A percentile compares a stretch with the other conserved stretches of the same genome.
These are phyloP conservation scores for Phaeosphaeria sp. DNA, from an alignment of 2,329 filamentous ascomycete genomes.

Conservation along the genomic window DNA sequence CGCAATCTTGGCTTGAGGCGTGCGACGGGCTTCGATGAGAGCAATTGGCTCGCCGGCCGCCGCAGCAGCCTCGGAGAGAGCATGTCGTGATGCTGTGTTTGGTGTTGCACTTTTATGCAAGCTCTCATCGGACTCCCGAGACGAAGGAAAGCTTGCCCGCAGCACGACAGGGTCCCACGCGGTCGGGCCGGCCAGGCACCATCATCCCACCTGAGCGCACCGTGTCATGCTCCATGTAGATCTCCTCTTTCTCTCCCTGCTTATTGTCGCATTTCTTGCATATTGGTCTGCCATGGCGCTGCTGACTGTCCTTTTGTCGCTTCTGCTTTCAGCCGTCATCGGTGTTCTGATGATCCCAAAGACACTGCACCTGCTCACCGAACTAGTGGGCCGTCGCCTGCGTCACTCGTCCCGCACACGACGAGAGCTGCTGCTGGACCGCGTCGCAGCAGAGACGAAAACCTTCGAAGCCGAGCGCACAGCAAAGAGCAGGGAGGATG, in stretches of 20 bases:
- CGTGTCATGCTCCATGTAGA: conserved; percentile 19
- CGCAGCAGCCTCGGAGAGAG: conserved; percentile 28
- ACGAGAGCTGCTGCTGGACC: conserved; percentile 42
- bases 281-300: conserved; percentile 32
- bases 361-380: conserved; percentile 35
- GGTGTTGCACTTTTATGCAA: conserved; percentile 8
- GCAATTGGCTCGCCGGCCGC: conserved; percentile 34
- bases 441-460: conserved; percentile 40
- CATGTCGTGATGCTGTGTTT: conserved; percentile 24
- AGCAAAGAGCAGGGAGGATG: conserved; percentile 55
- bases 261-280: conserved; percentile 13
- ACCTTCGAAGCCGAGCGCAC: conserved; percentile 26
- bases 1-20: conserved; percentile 2
- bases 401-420: conserved; percentile 41
- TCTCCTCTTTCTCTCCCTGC: conserved; percentile 6
- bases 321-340: conserved; percentile 30
- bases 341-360: conserved; percentile 33
- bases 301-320: conserved; percentile 32
- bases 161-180: conserved; percentile 19
- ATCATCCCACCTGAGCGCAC: conserved; percentile 36
- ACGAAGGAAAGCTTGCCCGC: conserved; percentile 12
- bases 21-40: conserved; percentile 12
- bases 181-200: conserved; percentile 25
- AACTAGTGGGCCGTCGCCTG: conserved; percentile 37
- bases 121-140: conserved; percentile 18